These are phyloP conservation scores for Diaporthe citri DNA, from an alignment of 2,329 filamentous ascomycete genomes.

Conservation along the genomic window DNA sequence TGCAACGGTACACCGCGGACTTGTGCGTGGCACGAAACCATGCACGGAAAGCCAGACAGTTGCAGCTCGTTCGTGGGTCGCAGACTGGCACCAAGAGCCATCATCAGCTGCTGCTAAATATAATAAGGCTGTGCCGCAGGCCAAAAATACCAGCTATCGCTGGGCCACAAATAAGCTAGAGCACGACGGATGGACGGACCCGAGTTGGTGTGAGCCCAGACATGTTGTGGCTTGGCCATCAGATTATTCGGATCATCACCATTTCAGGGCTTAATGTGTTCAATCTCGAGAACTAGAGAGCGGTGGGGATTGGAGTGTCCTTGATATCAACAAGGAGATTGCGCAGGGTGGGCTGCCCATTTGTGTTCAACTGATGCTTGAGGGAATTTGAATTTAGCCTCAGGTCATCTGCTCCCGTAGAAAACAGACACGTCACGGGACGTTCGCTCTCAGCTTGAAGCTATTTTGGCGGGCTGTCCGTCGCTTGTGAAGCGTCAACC, in stretches of 20 bases:
- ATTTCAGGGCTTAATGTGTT: background rate
- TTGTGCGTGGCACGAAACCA: background rate
- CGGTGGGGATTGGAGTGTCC: background rate
- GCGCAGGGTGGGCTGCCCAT: conserved; percentile 9
- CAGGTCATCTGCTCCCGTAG: background rate
- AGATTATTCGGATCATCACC: conserved; percentile 9
- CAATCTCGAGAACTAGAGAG: conserved; percentile 20
- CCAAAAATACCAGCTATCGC: background rate
- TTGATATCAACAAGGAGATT: background rate
- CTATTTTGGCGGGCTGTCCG: background rate
- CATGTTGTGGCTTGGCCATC: background rate
- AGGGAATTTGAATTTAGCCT: background rate
- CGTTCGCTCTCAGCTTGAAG: background rate
- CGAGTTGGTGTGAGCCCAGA: background rate
- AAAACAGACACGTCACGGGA: background rate
- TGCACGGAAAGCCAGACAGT: background rate
- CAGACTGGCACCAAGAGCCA: background rate
- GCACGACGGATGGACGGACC: background rate
- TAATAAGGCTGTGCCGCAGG: background rate
- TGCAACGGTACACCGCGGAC: background rate
- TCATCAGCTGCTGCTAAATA: background rate
- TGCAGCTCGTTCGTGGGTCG: background rate
- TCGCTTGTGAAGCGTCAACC: background rate
- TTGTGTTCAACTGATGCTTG: background rate
- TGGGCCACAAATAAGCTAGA: background rate